These are phyloP conservation scores for Lactarius hatsudake DNA, from an alignment of 768 basidiomycete species.

Conservation along the genomic window DNA sequence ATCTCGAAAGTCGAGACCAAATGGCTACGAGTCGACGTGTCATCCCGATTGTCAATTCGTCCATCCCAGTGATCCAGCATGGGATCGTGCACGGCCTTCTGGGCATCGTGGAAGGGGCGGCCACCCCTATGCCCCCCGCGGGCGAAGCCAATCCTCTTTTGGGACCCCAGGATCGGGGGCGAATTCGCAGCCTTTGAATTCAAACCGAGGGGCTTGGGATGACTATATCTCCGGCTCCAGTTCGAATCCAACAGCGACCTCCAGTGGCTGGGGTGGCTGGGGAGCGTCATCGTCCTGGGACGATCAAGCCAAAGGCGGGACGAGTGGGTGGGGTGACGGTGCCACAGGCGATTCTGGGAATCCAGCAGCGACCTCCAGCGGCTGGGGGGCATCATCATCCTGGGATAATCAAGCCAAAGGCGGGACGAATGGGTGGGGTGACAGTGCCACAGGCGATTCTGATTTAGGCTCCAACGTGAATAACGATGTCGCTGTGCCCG, in stretches of 20 bases:
- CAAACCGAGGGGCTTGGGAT: conserved; percentile 4
- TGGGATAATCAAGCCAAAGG: not conserved
- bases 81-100: conserved; percentile 12
- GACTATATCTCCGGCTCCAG: conserved; percentile 13
- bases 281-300: conserved; percentile 2
- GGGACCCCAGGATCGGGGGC: not conserved
- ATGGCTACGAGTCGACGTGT: conserved; percentile 8
- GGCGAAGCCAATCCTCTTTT: conserved; percentile 13
- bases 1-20: conserved; percentile 5
- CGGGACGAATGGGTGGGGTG: conserved; percentile 15
- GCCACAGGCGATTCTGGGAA: conserved; percentile 1
- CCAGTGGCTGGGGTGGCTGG: conserved; percentile 1
- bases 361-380: not conserved
- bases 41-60: conserved; percentile 11
- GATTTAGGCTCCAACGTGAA: conserved; percentile 4
- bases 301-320: not conserved
- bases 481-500: not conserved
- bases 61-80: conserved; percentile 19
- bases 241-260: conserved; percentile 1
- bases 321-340: conserved; percentile 14
- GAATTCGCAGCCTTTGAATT: not conserved
- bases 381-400: not conserved
- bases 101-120: not conserved
- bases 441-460: conserved; percentile 6
- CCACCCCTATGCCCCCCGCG: conserved; percentile 1